Evolutionary conservation across 768 basidiomycete species (phyloP), one percentile per base, ranked within the genome.

Genomic region (Myochromella boudieri): DNA sequence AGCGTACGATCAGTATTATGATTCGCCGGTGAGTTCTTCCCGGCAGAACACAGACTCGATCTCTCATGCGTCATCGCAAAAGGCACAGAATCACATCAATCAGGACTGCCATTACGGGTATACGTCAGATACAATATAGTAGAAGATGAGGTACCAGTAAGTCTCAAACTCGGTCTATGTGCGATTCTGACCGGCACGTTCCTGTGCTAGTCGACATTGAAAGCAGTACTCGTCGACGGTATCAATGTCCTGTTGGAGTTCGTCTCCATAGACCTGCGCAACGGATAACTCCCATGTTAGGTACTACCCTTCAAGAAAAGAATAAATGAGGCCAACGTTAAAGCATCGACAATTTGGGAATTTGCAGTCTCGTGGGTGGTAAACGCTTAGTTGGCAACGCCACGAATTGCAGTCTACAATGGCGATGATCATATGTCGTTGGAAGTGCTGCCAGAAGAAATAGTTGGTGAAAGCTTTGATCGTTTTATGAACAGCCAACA

Each of bases 341-440:
- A 72, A 63, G 57, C 87, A 89, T 4, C 61, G 67, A 58, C 87
- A 90, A 3, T 58, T 64, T 7, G 68, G 71, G 11, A 74, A 69
- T 46, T 72, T 75, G 61, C 87, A 89, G 37, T 62, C 63, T 44
- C 63, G 75, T 11, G 78, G 74, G 59, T 90, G 87, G 54, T 67
- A 69, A 46, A 75, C 73, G 57, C 85, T 87, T 54, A 75, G 74
- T 61, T 83, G 78, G 67, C 87, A 90, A 27, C 68, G 74, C 27
- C 59, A 57, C 8, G 78, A 81, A 61, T 81, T 80, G 68, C 87
- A 90, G 61, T 90, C 87, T 65, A 83, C 70, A 65, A 90, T 85
- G 42, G 85, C 87, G 40, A 82, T 70, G 49, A 90, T 76, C 29
- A 82, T 63, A 52, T 87, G 87, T 42, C 87, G 81, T 65, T 89